Conservation (phyloP, 805 yeast genomes). For the Candida railenensis region DNA sequence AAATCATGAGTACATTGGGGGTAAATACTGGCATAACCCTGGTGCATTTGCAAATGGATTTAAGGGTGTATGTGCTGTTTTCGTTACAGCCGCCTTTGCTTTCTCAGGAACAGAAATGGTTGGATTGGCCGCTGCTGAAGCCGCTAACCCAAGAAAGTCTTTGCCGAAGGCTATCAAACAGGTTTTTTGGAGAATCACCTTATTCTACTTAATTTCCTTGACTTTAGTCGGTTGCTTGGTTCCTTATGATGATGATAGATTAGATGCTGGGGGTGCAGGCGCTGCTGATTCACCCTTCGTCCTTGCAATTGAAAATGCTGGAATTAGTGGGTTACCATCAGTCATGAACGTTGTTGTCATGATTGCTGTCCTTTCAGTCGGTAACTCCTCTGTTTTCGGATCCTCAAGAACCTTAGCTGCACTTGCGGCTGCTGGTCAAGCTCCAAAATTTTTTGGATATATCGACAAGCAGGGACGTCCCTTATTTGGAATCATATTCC, state of each 20-base stretch:
- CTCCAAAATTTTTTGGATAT: slow-evolving; percentile 43
- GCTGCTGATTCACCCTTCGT: slow-evolving; percentile 29
- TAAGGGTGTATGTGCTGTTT: slow-evolving; percentile 39
- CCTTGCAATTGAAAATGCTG: slow-evolving; percentile 31
- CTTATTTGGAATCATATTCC: slow-evolving; percentile 39
- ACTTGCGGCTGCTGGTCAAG: slow-evolving; percentile 44
- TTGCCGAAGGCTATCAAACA: slow-evolving; percentile 42
- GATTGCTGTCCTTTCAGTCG: slow-evolving; percentile 41
- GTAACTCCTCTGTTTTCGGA: slow-evolving; percentile 41
- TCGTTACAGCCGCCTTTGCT: slow-evolving; percentile 42
- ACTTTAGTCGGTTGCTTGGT: slow-evolving; percentile 52
- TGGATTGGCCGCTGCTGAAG: slow-evolving; percentile 43
- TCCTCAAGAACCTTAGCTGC: slow-evolving; percentile 46
- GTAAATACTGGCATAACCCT: slow-evolving; percentile 50
- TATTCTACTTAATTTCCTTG: slow-evolving; percentile 45
- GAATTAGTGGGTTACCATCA: slow-evolving; percentile 36
- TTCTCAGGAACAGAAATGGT: slow-evolving; percentile 41
- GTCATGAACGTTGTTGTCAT: slow-evolving; percentile 42
- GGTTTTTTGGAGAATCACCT: slow-evolving; percentile 42
- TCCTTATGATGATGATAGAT: slow-evolving; percentile 39
- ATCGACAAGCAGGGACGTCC: slow-evolving; percentile 54
- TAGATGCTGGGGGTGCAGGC: slow-evolving; percentile 36
- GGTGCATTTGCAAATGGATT: slow-evolving; percentile 54
- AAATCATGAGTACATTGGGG: slow-evolving; percentile 46
- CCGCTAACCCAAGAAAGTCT: slow-evolving; percentile 34